A percentile compares a stretch with the other conserved stretches of the same genome.
Conservation (phyloP, 768 basidiomycete species). For the Lactifluus piperatus region DNA sequence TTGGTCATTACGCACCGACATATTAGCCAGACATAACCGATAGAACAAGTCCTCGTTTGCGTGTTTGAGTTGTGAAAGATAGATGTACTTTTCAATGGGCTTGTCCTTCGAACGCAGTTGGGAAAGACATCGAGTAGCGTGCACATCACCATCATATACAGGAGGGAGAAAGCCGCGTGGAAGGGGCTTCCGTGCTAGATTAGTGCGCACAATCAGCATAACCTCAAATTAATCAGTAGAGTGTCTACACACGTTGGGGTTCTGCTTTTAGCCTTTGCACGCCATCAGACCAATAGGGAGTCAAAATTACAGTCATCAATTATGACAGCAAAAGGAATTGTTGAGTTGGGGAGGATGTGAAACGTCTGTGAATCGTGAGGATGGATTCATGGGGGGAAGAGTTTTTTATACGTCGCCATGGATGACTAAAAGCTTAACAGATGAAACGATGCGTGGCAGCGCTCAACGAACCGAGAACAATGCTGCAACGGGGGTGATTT, state of each 20-base stretch:
- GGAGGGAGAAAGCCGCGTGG: slow-evolving; percentile 56
- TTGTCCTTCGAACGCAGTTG: slow-evolving; percentile 71
- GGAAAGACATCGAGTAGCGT: slow-evolving; percentile 49
- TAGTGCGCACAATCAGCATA: not conserved
- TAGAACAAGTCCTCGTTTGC: slow-evolving; percentile 73
- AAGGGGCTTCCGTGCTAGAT: slow-evolving; percentile 24
- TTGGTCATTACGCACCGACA: slow-evolving; percentile 40
- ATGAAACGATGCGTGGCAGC: not conserved
- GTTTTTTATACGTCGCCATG: not conserved
- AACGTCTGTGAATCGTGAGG: not conserved
- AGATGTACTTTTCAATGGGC: slow-evolving; percentile 78
- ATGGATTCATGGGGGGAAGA: not conserved
- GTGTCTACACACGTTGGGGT: slow-evolving; percentile 39
- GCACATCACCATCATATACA: slow-evolving; percentile 42
- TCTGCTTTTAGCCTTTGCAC: slow-evolving; percentile 61
- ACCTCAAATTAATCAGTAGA: not conserved
- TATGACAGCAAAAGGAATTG: not conserved
- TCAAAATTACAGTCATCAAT: slow-evolving; percentile 38
- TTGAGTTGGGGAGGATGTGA: not conserved
- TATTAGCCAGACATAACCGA: slow-evolving; percentile 58
- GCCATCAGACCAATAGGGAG: slow-evolving; percentile 63
- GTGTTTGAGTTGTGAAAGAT: slow-evolving; percentile 65
- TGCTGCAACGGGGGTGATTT: not conserved
- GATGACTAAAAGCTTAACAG: not conserved
- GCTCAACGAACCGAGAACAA: not conserved